Conservation (phyloP, 1,139 yeast genomes). For the Pichia sp. region DNA sequence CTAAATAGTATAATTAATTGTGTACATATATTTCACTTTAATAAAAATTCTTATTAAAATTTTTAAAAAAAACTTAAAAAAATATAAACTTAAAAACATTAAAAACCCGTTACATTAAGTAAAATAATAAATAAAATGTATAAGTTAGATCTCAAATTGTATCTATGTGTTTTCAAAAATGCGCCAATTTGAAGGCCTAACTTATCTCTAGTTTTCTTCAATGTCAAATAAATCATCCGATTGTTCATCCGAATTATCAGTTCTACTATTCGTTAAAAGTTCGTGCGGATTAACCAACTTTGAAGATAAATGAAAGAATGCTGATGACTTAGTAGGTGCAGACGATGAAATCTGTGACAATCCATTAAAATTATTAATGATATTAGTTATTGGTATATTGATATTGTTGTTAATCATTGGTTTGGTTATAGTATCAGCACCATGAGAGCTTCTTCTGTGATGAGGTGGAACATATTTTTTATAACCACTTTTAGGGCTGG, state of each 20-base stretch:
- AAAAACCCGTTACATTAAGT: too few relatives aligned
- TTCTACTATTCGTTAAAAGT: conserved; percentile 23
- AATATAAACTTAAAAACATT: too few relatives aligned
- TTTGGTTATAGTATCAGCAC: conserved; percentile 16
- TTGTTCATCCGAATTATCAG: conserved; percentile 35
- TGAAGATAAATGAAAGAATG: conserved; percentile 5
- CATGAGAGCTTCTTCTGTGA: conserved; percentile 35
- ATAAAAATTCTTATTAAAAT: conserved; percentile 21
- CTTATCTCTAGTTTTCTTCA: conserved; percentile 8
- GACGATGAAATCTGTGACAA: conserved; percentile 32
- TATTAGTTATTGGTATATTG: conserved; percentile 13
- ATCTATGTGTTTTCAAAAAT: too few relatives aligned
- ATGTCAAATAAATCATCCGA: conserved; percentile 19
- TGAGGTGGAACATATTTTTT: conserved; percentile 43
- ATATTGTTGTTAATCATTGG: not conserved
- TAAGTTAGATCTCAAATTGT: too few relatives aligned
- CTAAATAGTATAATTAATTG: conserved; percentile 7
- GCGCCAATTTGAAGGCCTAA: too few relatives aligned
- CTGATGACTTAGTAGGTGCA: conserved; percentile 36
- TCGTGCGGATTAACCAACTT: conserved; percentile 4
- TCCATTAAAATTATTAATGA: conserved; percentile 9
- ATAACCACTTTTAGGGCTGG: conserved; percentile 14
- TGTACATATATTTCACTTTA: not conserved
- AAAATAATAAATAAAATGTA: too few relatives aligned
- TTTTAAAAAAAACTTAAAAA: too few relatives aligned